Evolutionary conservation across 805 yeast genomes (phyloP).

Genomic region (Hanseniaspora hatyaiensis): DNA sequence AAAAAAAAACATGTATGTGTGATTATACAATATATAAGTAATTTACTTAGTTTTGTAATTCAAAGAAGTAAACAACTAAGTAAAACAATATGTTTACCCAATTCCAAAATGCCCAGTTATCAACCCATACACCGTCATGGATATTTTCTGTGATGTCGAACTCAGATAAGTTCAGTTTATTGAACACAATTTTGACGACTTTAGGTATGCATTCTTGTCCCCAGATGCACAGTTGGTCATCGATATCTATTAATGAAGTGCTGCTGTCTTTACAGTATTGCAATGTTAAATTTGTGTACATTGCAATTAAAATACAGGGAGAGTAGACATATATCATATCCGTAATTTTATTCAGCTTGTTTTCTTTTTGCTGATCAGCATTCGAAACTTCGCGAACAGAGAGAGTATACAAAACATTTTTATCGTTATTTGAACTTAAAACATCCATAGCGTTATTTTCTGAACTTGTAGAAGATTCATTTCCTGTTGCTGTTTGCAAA

Average conservation of each 20-base stretch:
- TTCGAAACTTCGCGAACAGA: too few species aligned
- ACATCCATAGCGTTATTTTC: conserved; percentile 16
- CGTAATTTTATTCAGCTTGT: conserved; percentile 27
- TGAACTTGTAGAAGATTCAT: conserved; percentile 1
- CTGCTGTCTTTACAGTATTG: conserved; percentile 69
- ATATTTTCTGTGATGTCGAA: conserved; percentile 18
- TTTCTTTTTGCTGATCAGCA: too few species aligned
- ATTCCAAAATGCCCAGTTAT: conserved; percentile 95
- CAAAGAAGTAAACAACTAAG: conserved; percentile 66
- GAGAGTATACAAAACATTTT: too few species aligned
- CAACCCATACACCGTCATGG: conserved; percentile 26
- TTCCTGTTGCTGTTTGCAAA: not conserved
- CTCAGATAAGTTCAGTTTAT: conserved; percentile 12
- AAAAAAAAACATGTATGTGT: too few species aligned
- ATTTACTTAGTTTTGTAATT: conserved; percentile 34
- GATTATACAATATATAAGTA: too few species aligned
- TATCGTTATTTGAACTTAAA: too few species aligned
- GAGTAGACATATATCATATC: conserved; percentile 71
- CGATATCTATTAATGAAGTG: conserved; percentile 28
- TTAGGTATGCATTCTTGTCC: conserved; percentile 29
- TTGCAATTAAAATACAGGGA: conserved; percentile 88
- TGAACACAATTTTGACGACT: conserved; percentile 28
- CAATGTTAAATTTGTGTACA: conserved; percentile 85
- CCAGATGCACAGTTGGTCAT: conserved; percentile 38
- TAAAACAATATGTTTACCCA: conserved; percentile 86